phyloP scores from a whole-genome alignment of 768 basidiomycete species.

The Suillus paluster region DNA sequence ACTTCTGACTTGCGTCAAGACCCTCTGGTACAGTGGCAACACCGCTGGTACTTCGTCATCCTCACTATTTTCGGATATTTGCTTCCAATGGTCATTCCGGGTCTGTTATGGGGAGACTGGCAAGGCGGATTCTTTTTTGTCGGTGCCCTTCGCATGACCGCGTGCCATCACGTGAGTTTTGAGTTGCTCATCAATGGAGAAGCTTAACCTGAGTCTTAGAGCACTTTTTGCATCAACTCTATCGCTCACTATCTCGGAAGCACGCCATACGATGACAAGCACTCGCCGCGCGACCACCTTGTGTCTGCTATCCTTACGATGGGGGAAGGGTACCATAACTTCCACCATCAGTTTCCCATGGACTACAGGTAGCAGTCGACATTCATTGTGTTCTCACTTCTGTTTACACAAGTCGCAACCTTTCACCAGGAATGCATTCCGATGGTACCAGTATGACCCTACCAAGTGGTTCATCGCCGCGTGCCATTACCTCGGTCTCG shows the following conservation, averaged over 20 bases:
- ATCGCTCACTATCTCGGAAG: constrained; percentile 85
- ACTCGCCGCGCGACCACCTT: constrained; percentile 78
- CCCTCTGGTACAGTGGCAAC: constrained; percentile 76
- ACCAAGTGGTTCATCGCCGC: constrained; percentile 82
- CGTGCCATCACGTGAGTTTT: constrained; percentile 78
- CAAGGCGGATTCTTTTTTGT: constrained; percentile 77
- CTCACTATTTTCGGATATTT: constrained; percentile 70
- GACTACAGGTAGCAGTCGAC: constrained; percentile 42
- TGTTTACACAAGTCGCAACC: constrained; percentile 12
- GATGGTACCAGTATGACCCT: constrained; percentile 75
- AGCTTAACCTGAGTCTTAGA: constrained; percentile 42
- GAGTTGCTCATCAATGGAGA: constrained; percentile 1
- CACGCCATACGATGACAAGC: constrained; percentile 80
- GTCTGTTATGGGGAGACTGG: constrained; percentile 77
- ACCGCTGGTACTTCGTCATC: constrained; percentile 70
- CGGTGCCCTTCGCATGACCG: constrained; percentile 68
- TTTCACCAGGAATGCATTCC: constrained; percentile 63
- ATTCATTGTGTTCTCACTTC: neutral
- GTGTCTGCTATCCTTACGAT: constrained; percentile 83
- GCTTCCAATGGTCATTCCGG: constrained; percentile 71
- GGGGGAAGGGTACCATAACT: constrained; percentile 71
- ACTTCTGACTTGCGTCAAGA: constrained; percentile 74
- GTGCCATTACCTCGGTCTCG: constrained; percentile 66
- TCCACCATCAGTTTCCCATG: constrained; percentile 91
- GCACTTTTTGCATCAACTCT: constrained; percentile 89